A percentile compares a stretch with the other conserved stretches of the same genome.
These are phyloP conservation scores for Rosa persica DNA, from an alignment of 306 rosid genomes.

Conservation along the genomic window DNA sequence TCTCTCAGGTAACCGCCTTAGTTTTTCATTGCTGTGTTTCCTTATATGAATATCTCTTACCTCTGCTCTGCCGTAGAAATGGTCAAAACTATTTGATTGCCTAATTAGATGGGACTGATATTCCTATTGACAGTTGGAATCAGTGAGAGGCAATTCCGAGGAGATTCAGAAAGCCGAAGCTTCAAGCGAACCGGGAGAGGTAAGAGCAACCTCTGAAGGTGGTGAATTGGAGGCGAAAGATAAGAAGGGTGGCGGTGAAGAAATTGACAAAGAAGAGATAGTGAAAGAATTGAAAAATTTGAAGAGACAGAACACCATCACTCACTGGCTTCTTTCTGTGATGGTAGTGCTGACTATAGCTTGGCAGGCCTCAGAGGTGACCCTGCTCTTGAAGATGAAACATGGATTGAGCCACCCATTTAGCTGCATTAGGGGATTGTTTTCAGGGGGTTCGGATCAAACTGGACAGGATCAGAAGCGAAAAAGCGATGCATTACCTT, in stretches of 20 bases:
- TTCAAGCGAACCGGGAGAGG: slow-evolving; percentile 19
- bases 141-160: slow-evolving; percentile 35
- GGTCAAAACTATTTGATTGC: not conserved
- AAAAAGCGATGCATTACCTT: slow-evolving; percentile 22
- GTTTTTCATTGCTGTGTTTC: not conserved
- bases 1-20: slow-evolving; percentile 48
- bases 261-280: slow-evolving; percentile 42
- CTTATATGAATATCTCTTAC: not conserved
- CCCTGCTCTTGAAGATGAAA: slow-evolving; percentile 53
- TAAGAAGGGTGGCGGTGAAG: not conserved
- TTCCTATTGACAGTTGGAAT: slow-evolving; percentile 44
- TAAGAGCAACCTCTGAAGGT: slow-evolving; percentile 10
- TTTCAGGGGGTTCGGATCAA: slow-evolving; percentile 25
- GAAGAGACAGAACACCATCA: slow-evolving; percentile 65
- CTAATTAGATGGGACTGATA: too few species aligned
- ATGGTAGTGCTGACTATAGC: slow-evolving; percentile 67
- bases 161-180: slow-evolving; percentile 20
- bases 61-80: not conserved
- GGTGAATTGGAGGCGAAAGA: slow-evolving; percentile 14
- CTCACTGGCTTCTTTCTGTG: slow-evolving; percentile 82
- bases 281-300: slow-evolving; percentile 61
- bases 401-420: slow-evolving; percentile 62
- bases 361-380: slow-evolving; percentile 82
- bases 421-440: slow-evolving; percentile 39
- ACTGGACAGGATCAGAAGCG: slow-evolving; percentile 29